A percentile compares a stretch with the other conserved stretches of the same genome.
These are phyloP conservation scores for Apiospora phragmitis DNA, from an alignment of 2,329 filamentous ascomycete genomes.

Conservation along the genomic window DNA sequence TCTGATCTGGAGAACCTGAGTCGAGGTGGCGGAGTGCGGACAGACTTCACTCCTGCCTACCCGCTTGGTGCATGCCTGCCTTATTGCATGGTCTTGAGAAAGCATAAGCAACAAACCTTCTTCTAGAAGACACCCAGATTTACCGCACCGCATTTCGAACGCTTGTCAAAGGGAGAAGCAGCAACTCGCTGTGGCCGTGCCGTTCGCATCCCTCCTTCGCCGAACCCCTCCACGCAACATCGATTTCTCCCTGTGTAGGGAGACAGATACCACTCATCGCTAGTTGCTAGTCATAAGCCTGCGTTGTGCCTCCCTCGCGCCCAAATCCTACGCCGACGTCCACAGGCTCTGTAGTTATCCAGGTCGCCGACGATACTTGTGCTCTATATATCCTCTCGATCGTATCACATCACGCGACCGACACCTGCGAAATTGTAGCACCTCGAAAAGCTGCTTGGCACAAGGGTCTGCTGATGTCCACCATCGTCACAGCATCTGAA, in stretches of 20 bases:
- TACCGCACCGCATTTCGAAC: not conserved
- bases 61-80: conserved; percentile 1
- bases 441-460: not conserved
- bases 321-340: not conserved
- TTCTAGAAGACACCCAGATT: conserved; percentile 5
- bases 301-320: not conserved
- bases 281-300: not conserved
- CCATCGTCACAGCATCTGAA: conserved; percentile 1
- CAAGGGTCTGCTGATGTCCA: not conserved
- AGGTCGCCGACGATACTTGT: conserved; percentile 3
- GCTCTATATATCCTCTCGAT: not conserved
- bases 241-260: not conserved
- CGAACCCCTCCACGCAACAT: not conserved
- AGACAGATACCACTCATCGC: not conserved
- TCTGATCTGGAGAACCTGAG: conserved; percentile 3
- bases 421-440: not conserved
- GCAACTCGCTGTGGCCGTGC: not conserved
- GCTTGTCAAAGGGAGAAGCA: not conserved
- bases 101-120: not conserved
- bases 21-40: conserved; percentile 5
- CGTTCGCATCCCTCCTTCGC: not conserved
- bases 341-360: conserved; percentile 1
- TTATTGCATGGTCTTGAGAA: not conserved
- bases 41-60: conserved; percentile 1
- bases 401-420: conserved; percentile 8